Evolutionary conservation across 169 alveolate genomes (phyloP).

Genomic region (Eimeria sp.): DNA sequence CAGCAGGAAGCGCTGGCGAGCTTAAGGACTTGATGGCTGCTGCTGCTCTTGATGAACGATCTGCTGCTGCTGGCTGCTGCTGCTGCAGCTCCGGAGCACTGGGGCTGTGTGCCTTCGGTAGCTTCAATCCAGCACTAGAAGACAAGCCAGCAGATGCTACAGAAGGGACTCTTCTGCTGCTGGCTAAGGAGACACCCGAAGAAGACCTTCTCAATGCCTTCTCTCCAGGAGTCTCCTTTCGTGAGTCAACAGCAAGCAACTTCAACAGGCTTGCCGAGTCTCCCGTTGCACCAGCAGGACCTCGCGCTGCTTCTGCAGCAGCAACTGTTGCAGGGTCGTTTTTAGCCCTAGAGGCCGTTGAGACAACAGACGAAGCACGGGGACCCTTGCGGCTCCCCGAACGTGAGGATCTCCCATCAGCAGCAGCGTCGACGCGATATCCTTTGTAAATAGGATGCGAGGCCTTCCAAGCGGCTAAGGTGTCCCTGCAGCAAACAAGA

Average conservation of each 20-base stretch:
- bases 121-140: background rate
- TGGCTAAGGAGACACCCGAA: conserved; percentile 47
- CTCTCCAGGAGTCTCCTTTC: background rate
- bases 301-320: background rate
- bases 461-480: conserved; percentile 33
- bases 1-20: conserved; percentile 12
- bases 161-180: conserved; percentile 63
- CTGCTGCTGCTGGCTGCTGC: conserved; percentile 24
- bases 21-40: conserved; percentile 17
- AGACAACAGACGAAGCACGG: background rate
- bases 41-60: background rate
- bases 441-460: conserved; percentile 60
- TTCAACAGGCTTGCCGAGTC: background rate
- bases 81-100: conserved; percentile 52
- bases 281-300: background rate
- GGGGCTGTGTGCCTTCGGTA: background rate
- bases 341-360: background rate
- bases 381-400: background rate
- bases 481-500: conserved; percentile 1
- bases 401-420: background rate
- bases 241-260: background rate
- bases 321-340: background rate
- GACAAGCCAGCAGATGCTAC: background rate
- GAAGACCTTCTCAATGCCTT: background rate
- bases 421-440: background rate